Evolutionary conservation across 176 grass and related monocot genomes (phyloP), one percentile per base, ranked within the genome.

Genomic region (Avena sativa): DNA sequence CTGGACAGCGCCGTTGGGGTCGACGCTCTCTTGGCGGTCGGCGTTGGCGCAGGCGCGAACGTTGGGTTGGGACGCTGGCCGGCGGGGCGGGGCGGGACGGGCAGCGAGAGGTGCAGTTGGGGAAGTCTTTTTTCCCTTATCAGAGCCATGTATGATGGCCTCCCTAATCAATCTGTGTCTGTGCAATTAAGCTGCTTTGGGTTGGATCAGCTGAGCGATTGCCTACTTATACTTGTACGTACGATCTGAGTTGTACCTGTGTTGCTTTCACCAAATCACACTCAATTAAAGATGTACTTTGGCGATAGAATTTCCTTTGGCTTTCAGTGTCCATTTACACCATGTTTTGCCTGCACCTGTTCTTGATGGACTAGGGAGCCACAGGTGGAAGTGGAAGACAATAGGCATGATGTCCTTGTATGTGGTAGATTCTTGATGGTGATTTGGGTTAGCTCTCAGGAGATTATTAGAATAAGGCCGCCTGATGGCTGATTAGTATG

Each of bases 31-130:
- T 9, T 5, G 16, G 6, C 8, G 7, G 32, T 69, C 12, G 65
- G 30, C 30, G 30, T 13, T 5, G 64, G 63, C 63, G 63, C 13
- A 14, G 65, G 65, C 30, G 14, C 2, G 56, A n/a, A 59, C 56
- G 1, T 58, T n/a, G 1, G 16, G 52, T 65, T 36, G 34, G n/a
- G 82, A 8, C 64, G 14, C 34, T 65, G 58, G 13, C 75, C 78
- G 78, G 77, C 69, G 1, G 60, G 19, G 5, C 88, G 83, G 49
- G 83, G 13, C 19, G 83, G 88, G 13, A 89, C 78, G 20, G 58
- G 80, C 48, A 89, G 69, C 52, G 52, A 55, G 4, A 55, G 52
- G 21, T 89, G 60, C 38, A 86, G 50, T 3, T 79, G 88, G 1
- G 50, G 83, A n/a, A 76, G 81, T 51, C 83, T 82, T 78, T 61